A percentile compares a stretch with the other conserved stretches of the same genome.
Evolutionary conservation across 1,284 basidiomycete species (phyloP).

Genomic region (Baeospora myosura): DNA sequence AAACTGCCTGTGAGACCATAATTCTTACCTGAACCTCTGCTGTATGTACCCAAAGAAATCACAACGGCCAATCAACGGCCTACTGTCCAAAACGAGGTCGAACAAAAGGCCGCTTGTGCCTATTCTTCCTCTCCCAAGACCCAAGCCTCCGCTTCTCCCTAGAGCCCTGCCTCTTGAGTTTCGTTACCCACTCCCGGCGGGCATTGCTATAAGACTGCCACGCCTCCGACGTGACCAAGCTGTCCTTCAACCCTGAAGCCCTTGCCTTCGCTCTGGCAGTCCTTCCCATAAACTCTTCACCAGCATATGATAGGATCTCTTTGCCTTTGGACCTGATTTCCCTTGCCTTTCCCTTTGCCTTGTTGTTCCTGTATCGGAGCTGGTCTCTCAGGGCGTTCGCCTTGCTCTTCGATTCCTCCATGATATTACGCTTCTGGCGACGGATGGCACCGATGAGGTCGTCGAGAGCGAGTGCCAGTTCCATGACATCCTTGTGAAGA

Average conservation of each 20-base stretch:
- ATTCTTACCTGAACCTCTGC: no score
- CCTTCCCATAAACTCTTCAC: constrained; percentile 30
- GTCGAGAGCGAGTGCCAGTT: constrained; percentile 56
- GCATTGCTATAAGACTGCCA: constrained; percentile 30
- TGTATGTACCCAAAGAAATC: no score
- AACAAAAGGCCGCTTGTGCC: no score
- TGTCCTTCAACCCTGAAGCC: constrained; percentile 36
- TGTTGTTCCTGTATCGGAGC: constrained; percentile 44
- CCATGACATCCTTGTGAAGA: constrained; percentile 44
- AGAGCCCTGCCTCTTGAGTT: constrained; percentile 4
- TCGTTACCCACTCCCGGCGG: constrained; percentile 29
- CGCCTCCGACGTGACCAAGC: constrained; percentile 24
- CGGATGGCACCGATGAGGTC: constrained; percentile 46
- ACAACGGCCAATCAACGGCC: no score
- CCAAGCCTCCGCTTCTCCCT: neutral
- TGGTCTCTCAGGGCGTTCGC: constrained; percentile 39
- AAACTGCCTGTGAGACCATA: no score
- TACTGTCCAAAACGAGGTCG: no score
- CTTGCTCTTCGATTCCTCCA: constrained; percentile 41
- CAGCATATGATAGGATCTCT: constrained; percentile 32
- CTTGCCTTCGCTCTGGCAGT: constrained; percentile 39
- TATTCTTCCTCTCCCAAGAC: no score
- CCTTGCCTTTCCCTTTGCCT: constrained; percentile 50
- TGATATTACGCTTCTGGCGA: constrained; percentile 34
- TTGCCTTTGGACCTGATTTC: constrained; percentile 42